Evolutionary conservation across 177 flowering plant species (phyloP), one percentile per base, ranked within the genome.

Genomic region (Vitis hybrid): DNA sequence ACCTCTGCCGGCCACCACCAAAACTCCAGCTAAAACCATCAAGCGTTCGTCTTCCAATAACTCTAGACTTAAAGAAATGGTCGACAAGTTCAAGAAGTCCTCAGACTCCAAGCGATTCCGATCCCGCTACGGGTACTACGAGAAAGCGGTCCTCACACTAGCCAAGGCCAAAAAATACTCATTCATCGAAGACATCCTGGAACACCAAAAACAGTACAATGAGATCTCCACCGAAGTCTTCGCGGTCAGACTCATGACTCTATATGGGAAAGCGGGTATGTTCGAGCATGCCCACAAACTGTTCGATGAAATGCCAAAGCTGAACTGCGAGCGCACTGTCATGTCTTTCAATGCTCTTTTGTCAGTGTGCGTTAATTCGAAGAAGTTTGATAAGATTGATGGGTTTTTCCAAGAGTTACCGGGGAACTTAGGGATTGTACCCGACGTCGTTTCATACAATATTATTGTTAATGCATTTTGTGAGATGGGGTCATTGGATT

Each of bases 261-360:
- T 86, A 8, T 88, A 88, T 61, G 91, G 90, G 0, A 62, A 76
- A 70, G 62, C 88, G 3, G 84, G 86, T 13, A 84, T 90, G 92
- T 83, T 82, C n/a, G 80, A 85, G 3, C 75, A 85, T 17, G 93
- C 93, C 17, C 66, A 15, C 60, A 79, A 86, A 55, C 19, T 79
- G 88, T 91, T 91, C 71, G 90, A 85, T 15, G 83, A 89, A 83
- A 70, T 91, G 86, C 90, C 93, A 9, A 72, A 77, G 2, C 65
- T 74, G 21, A 79, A 82, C 11, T 82, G 86, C 73, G 26, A 54
- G 11, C 78, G 80, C 1, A 81, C 86, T 1, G 76, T 83, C 2
- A 68, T 58, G 30, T 87, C 86, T 1, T 64, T 86, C 18, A 85
- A 89, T 74, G 89, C 91, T 63, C 83, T 90, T 64, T 66, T 90